Conservation (phyloP, 768 basidiomycete genomes). For the Lactarius sanguifluus region DNA sequence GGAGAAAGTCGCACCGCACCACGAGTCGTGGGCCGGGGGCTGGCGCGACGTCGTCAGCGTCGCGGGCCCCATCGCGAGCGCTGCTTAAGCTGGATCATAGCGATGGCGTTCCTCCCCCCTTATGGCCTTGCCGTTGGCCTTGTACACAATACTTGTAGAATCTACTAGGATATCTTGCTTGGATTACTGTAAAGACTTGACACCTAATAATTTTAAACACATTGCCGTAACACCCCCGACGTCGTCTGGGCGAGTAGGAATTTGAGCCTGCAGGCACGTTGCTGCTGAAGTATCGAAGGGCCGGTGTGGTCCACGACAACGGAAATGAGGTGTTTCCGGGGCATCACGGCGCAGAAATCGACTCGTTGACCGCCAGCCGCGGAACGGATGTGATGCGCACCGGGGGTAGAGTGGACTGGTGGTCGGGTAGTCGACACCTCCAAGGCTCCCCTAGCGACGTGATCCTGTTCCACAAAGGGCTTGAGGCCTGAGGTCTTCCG, state of each 20-base stretch:
- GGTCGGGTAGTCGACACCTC: not conserved
- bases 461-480: not conserved
- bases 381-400: not conserved
- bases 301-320: no score
- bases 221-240: no score
- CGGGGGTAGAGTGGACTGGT: not conserved
- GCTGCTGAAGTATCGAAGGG: no score
- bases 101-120: no score
- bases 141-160: not conserved
- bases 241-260: no score
- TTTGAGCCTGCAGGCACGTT: no score
- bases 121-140: not conserved
- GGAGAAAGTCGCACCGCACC: slow-evolving; percentile 1
- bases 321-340: no score
- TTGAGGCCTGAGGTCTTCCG: not conserved
- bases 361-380: not conserved
- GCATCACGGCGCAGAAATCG: no score
- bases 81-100: not conserved
- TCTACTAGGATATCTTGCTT: not conserved
- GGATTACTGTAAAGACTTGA: not conserved
- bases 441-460: no score
- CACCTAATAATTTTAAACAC: not conserved
- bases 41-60: slow-evolving; percentile 26
- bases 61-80: slow-evolving; percentile 16
- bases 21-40: slow-evolving; percentile 18